These are phyloP conservation scores for Neurospora crassa DNA, from an alignment of 2,329 filamentous ascomycete species.

Conservation along the genomic window DNA sequence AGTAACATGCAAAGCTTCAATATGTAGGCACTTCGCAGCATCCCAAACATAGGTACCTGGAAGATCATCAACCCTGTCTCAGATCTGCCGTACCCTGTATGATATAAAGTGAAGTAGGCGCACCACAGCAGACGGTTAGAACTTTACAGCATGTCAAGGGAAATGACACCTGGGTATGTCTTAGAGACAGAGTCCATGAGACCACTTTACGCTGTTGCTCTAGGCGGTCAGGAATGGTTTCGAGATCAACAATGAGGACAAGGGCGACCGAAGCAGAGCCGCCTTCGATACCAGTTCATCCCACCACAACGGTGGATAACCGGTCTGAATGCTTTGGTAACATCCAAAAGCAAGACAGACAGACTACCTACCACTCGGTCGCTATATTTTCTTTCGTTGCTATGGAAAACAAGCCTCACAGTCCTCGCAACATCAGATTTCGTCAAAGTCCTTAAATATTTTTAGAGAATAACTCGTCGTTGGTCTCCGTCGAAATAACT, in stretches of 20 bases:
- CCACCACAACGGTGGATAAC: neutral
- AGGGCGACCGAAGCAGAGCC: neutral
- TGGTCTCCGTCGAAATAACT: neutral
- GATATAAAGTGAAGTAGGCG: neutral
- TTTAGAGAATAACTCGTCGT: neutral
- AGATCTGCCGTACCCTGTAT: neutral
- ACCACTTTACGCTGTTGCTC: neutral
- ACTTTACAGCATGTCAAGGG: neutral
- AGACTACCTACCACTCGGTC: neutral
- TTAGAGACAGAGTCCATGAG: neutral
- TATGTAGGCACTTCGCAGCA: neutral
- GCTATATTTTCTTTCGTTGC: neutral
- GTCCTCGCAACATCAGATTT: neutral
- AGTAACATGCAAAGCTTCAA: conserved; percentile 2
- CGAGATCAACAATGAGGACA: neutral
- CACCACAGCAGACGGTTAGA: neutral
- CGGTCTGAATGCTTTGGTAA: neutral
- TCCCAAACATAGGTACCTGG: neutral
- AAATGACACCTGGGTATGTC: neutral
- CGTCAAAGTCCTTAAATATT: neutral
- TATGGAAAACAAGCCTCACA: neutral
- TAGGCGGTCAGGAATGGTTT: neutral
- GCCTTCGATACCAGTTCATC: neutral
- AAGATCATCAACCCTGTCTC: neutral
- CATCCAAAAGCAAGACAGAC: neutral